phyloP scores from a whole-genome alignment of 1,139 yeast genomes.

The Kluyveromyces sp. region DNA sequence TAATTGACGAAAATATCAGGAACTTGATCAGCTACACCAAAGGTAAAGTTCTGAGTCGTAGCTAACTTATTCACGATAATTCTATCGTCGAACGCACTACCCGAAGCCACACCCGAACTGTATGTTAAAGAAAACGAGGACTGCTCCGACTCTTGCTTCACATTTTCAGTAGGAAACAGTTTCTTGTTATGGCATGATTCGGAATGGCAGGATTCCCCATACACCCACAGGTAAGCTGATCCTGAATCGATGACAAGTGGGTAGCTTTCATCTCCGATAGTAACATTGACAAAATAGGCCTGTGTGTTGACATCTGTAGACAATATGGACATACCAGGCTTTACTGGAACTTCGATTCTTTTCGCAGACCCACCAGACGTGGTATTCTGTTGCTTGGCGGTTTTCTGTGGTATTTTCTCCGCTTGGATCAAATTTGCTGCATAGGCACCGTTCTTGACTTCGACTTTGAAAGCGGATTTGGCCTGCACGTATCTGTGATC shows the following conservation, averaged over 20 bases:
- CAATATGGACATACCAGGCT: conserved; percentile 26
- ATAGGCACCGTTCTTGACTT: background rate
- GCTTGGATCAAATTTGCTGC: background rate
- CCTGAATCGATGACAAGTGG: conserved; percentile 60
- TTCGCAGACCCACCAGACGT: background rate
- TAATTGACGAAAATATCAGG: conserved; percentile 49
- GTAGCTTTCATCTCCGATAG: conserved; percentile 37
- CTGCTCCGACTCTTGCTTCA: conserved; percentile 22
- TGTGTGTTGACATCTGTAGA: conserved; percentile 28
- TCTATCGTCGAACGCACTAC: conserved; percentile 38
- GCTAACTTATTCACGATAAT: conserved; percentile 40
- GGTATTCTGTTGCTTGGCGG: background rate
- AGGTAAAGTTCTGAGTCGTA: conserved; percentile 36
- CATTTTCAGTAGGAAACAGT: conserved; percentile 25
- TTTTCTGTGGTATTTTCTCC: background rate
- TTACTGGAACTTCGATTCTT: conserved; percentile 15
- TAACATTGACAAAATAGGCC: conserved; percentile 35
- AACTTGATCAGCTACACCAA: conserved; percentile 49
- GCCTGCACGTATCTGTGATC: conserved; percentile 2
- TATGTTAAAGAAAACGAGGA: conserved; percentile 43
- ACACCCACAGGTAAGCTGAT: conserved; percentile 59
- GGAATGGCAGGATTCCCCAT: conserved; percentile 45
- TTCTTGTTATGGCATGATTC: conserved; percentile 39
- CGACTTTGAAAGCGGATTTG: conserved; percentile 1
- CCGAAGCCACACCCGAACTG: conserved; percentile 50